Evolutionary conservation across 2,329 filamentous ascomycete genomes (phyloP).

Genomic region (Orbilia javanica): DNA sequence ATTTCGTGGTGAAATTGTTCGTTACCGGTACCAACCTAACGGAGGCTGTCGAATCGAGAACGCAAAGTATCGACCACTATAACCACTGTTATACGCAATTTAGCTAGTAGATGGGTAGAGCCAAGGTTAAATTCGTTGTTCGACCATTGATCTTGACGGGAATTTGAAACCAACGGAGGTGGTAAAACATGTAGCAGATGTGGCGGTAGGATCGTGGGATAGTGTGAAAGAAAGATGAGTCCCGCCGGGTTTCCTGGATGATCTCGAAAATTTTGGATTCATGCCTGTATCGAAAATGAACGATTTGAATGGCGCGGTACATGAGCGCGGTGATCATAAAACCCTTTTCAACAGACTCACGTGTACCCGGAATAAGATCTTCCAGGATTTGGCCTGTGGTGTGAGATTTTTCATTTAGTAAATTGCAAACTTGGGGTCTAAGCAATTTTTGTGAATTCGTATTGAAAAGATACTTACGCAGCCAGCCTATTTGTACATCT

Average conservation of each 20-base stretch:
- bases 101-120: neutral
- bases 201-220: neutral
- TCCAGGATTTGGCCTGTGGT: neutral
- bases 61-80: too few relatives aligned
- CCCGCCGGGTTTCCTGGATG: too few relatives aligned
- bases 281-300: neutral
- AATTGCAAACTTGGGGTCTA: neutral
- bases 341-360: neutral
- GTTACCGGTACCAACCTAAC: neutral
- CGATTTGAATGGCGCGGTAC: constrained; percentile 14
- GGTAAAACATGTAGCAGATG: neutral
- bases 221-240: neutral
- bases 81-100: too few relatives aligned
- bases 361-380: neutral
- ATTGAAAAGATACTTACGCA: neutral
- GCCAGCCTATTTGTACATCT: constrained; percentile 8
- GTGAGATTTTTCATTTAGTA: neutral
- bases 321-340: neutral
- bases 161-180: neutral
- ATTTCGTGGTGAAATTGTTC: neutral
- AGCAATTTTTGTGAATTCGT: neutral
- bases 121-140: neutral
- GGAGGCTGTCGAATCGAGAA: too few relatives aligned
- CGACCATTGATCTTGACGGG: neutral
- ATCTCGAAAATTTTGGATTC: neutral